Conservation (phyloP, 1,139 yeast species). For the Yamadazyma jaroonii region DNA sequence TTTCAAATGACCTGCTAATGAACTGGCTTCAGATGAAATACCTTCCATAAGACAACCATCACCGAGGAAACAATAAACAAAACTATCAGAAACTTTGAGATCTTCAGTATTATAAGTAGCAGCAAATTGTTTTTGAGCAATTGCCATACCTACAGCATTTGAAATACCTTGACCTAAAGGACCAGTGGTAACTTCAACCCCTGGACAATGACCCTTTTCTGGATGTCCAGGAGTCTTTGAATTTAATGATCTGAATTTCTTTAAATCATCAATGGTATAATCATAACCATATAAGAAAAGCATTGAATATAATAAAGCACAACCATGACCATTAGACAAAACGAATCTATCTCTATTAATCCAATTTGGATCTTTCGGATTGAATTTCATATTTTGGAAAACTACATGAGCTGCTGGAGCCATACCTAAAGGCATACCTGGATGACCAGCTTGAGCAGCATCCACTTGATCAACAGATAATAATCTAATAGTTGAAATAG, state of each 20-base stretch:
- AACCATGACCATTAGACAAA: slow-evolving; percentile 95
- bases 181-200: slow-evolving; percentile 97
- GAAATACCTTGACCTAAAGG: slow-evolving; percentile 98
- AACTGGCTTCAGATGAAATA: slow-evolving; percentile 89
- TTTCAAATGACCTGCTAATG: slow-evolving; percentile 95
- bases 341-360: slow-evolving; percentile 94
- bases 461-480: slow-evolving; percentile 87
- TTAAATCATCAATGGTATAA: slow-evolving; percentile 79
- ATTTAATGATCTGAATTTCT: slow-evolving; percentile 83
- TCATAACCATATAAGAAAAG: slow-evolving; percentile 85
- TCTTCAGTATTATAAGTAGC: slow-evolving; percentile 93
- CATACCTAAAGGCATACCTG: slow-evolving; percentile 98
- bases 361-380: slow-evolving; percentile 92
- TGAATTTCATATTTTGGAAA: slow-evolving; percentile 78
- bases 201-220: slow-evolving; percentile 73
- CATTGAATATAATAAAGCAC: slow-evolving; percentile 84
- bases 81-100: slow-evolving; percentile 64
- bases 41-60: slow-evolving; percentile 99
- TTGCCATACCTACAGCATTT: slow-evolving; percentile 95
- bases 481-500: slow-evolving; percentile 87
- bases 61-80: slow-evolving; percentile 82
- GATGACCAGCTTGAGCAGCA: slow-evolving; percentile 96
- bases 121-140: slow-evolving; percentile 90
- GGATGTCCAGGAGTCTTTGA: slow-evolving; percentile 99
- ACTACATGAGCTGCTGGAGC: slow-evolving; percentile 75